phyloP scores from a whole-genome alignment of 768 basidiomycete species.

The Boletus subcaerulescens region DNA sequence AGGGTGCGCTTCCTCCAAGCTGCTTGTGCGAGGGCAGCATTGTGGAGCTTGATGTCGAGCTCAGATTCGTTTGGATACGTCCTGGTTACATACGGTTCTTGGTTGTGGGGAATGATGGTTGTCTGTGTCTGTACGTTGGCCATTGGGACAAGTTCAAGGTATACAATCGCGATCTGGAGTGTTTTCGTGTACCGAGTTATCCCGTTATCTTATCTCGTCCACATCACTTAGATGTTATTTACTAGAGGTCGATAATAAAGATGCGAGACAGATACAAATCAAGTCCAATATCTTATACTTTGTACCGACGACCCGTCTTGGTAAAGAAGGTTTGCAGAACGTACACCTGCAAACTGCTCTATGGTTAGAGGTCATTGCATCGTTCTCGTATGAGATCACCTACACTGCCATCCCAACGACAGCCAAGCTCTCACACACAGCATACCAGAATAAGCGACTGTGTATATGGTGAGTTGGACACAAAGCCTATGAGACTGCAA shows the following conservation, averaged over 20 bases:
- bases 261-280: conserved; percentile 8
- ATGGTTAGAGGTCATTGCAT: conserved; percentile 7
- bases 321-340: conserved; percentile 96
- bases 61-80: conserved; percentile 59
- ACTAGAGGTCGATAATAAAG: background rate
- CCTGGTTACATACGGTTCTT: conserved; percentile 54
- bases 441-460: conserved; percentile 94
- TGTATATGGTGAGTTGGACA: background rate
- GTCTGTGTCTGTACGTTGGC: conserved; percentile 50
- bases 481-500: background rate
- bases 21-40: conserved; percentile 67
- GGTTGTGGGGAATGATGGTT: conserved; percentile 81
- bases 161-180: too few relatives aligned
- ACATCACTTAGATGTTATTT: background rate
- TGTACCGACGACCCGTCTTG: conserved; percentile 86
- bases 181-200: background rate
- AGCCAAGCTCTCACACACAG: conserved; percentile 71
- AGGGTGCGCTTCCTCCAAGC: conserved; percentile 62
- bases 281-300: conserved; percentile 52
- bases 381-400: conserved; percentile 31
- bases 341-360: conserved; percentile 78
- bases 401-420: conserved; percentile 88
- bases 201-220: conserved; percentile 13
- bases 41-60: conserved; percentile 57
- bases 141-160: conserved; percentile 6